A percentile compares a stretch with the other conserved stretches of the same genome.
These are phyloP conservation scores for Epichloe festucae DNA, from an alignment of 2,329 filamentous ascomycete species.

Conservation along the genomic window DNA sequence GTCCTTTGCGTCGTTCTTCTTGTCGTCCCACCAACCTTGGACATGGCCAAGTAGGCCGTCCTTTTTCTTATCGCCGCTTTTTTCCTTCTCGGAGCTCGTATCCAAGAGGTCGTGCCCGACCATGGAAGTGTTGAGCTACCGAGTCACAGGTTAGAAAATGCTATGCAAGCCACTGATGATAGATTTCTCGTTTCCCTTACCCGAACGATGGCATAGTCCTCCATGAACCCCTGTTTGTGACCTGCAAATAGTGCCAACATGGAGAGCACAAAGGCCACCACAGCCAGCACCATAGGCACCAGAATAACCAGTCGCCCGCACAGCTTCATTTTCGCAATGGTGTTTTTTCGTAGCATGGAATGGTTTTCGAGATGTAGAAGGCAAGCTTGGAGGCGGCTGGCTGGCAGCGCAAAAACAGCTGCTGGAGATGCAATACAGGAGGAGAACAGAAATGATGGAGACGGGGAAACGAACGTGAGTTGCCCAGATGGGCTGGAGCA, in stretches of 20 bases:
- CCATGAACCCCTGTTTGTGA: conserved; percentile 27
- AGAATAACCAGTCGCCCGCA: conserved; percentile 16
- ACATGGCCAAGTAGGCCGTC: conserved; percentile 18
- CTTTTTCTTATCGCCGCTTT: conserved; percentile 12
- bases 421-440: background rate
- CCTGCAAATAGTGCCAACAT: conserved; percentile 28
- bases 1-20: conserved; percentile 22
- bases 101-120: conserved; percentile 23
- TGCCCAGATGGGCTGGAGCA: background rate
- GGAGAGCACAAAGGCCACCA: conserved; percentile 26
- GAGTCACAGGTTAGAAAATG: background rate
- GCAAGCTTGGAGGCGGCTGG: background rate
- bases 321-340: conserved; percentile 3
- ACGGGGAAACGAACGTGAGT: background rate
- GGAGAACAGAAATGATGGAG: background rate
- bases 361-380: background rate
- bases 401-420: background rate
- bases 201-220: conserved; percentile 28
- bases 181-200: conserved; percentile 13
- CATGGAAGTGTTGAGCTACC: conserved; percentile 25
- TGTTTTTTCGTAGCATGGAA: background rate
- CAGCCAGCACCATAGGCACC: conserved; percentile 23
- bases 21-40: conserved; percentile 17
- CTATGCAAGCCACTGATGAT: too few relatives aligned
- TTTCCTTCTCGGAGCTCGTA: conserved; percentile 13